These are phyloP conservation scores for Xylaria grammica DNA, from an alignment of 495 filamentous ascomycete species.

Conservation along the genomic window DNA sequence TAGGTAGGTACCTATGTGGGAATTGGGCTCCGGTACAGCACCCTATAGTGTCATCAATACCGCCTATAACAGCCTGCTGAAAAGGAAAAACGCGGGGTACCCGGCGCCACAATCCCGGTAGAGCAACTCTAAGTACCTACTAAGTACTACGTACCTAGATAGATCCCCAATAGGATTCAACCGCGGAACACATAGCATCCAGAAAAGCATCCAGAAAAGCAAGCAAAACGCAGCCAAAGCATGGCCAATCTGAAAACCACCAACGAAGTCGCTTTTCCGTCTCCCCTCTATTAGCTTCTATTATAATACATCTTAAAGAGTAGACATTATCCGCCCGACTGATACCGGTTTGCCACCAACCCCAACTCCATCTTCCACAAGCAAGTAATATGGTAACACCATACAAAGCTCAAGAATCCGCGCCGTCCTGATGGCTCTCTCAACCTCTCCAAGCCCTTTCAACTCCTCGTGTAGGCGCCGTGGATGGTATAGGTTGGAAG, in stretches of 20 bases:
- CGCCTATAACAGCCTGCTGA: not conserved
- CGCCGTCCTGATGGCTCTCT: not conserved
- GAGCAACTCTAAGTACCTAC: not conserved
- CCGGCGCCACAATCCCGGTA: not conserved
- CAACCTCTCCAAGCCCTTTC: not conserved
- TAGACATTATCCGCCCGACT: not conserved
- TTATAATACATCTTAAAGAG: slow-evolving; percentile 5
- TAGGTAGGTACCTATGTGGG: not conserved
- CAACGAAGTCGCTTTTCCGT: too few relatives aligned
- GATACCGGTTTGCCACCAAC: not conserved
- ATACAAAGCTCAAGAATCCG: not conserved
- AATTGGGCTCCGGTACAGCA: not conserved
- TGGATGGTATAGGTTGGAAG: slow-evolving; percentile 10
- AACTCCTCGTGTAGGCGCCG: not conserved
- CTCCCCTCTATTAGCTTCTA: not conserved
- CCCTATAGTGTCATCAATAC: not conserved
- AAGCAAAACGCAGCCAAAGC: not conserved
- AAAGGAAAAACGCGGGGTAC: slow-evolving; percentile 8
- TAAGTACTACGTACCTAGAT: too few relatives aligned
- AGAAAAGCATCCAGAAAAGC: too few relatives aligned
- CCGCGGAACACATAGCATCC: too few relatives aligned
- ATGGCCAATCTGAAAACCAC: not conserved
- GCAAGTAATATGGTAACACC: not conserved
- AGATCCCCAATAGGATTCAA: too few relatives aligned
- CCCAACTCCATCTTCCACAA: not conserved